Evolutionary conservation across 2,329 filamentous ascomycete species (phyloP), one percentile per base, ranked within the genome.

Genomic region (Berkeleyomyces basicola): DNA sequence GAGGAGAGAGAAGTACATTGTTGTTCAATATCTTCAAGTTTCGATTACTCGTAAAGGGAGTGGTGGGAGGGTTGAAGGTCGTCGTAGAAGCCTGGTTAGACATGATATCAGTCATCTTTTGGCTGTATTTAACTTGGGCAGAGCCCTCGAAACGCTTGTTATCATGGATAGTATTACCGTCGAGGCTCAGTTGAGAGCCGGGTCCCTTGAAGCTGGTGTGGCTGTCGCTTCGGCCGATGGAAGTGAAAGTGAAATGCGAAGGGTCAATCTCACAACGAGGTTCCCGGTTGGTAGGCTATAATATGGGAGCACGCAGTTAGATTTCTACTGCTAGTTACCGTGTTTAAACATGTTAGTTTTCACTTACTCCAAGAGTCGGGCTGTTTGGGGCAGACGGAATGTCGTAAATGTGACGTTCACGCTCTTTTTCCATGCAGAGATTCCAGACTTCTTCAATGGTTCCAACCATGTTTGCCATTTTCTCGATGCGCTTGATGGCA

Each of bases 401-500:
- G 46, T 82, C 82, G 53, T 85, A 86, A 43, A 86, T 64, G 65
- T 82, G 78, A 63, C 82, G 78, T 37, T 75, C 71, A 60, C 78
- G 76, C 68, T 79, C 75, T 9, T 82, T 70, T 53, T 78, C 73
- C 16, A 82, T 75, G 43, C 78, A 73, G 2, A 75, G 69, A 42
- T 79, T 77, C 74, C 85, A 86, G 58, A 90, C 81, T 31, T 82
- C 74, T 72, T 90, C 87, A 0, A 73, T 81, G 7, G 84, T 80
- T 63, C 82, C 79, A 42, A 90, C 82, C 2, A 78, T 76, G 66
- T 79, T 77, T 0, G 87, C 90, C 16, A 81, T 82, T 61, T 78
- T 72, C 67, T 84, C 79, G 72, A 92, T 83, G 64, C 81, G 80
- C 62, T 81, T 77, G 31, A 90, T 74, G n/a, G 89, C 83, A 0